Base-by-base conservation (phyloP, 306 rosid species). In the Trifolium fragiferum region DNA sequence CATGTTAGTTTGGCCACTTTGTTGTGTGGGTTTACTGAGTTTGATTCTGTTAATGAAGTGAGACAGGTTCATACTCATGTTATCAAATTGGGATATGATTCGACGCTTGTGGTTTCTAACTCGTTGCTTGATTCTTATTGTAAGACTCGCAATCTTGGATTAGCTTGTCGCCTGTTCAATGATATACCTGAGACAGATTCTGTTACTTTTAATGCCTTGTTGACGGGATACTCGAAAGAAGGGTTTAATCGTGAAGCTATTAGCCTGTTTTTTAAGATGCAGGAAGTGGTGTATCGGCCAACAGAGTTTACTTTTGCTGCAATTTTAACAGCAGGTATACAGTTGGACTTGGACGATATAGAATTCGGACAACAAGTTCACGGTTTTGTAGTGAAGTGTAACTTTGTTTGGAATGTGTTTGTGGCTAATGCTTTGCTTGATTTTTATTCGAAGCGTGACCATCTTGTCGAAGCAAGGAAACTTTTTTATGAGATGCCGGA, bases 401-500 rank as follows among this genome's bases (percentile, higher is more conserved):
- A 84, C 62, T 89, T 86, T 60, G 86, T 78, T 14, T 83, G 90
- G 89, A 83, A 91, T 64, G 96, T 93, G 73, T 93, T 93, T 79
- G 90, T 91, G 80, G 96, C 93, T 61, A 90, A 91, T 87, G 92
- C 92, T 61, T 89, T 93, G 84, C 97, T 93, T 8, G 93, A 93
- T 75, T 93, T 86, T 86, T 93, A 93, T 74, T 86, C 93, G 1
- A 93, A 93, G 84, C 92, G 89, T 54, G 89, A 86, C 62, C 68
- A 54, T 23, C 65, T 87, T 65, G 75, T 55, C 37, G 92, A 85
- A 59, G 92, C 86, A 9, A 76, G 82, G 75, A 85, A 67, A 55
- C 91, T 89, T 54, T 90, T 91, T 59, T 21, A 78, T 47, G 93
- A 89, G 86, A 91, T 91, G 97, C 96, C 91, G 2, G 88, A 86